These are phyloP conservation scores for Venturia effusa DNA, from an alignment of 2,329 filamentous ascomycete genomes.

Conservation along the genomic window DNA sequence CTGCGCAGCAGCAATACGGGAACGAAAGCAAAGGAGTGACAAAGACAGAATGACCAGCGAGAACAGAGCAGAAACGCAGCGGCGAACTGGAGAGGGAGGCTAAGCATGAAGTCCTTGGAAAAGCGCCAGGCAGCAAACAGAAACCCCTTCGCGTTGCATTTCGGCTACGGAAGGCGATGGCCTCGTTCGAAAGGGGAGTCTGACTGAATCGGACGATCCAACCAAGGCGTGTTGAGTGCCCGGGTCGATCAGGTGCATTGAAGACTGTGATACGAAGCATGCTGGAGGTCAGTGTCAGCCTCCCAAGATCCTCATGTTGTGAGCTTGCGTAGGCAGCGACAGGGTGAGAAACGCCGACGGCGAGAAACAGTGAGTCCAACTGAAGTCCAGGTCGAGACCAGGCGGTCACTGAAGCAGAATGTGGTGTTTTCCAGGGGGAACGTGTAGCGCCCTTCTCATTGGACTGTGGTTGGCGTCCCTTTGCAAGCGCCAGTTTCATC, in stretches of 20 bases:
- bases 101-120: conserved; percentile 5
- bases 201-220: conserved; percentile 4
- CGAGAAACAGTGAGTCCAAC: background rate
- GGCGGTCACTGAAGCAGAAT: background rate
- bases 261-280: background rate
- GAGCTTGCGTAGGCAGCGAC: background rate
- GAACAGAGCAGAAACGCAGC: background rate
- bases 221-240: background rate
- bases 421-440: background rate
- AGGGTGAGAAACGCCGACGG: background rate
- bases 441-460: background rate
- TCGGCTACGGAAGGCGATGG: background rate
- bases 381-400: background rate
- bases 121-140: background rate
- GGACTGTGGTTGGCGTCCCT: background rate
- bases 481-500: background rate
- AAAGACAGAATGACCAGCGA: background rate
- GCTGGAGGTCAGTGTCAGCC: conserved; percentile 5
- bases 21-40: conserved; percentile 6
- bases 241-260: background rate
- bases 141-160: background rate
- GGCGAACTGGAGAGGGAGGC: background rate
- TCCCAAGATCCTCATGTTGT: conserved; percentile 1
- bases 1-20: conserved; percentile 9
- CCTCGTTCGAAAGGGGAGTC: background rate